phyloP scores from a whole-genome alignment of 2,329 filamentous ascomycete species.

The Piedraia hortae region DNA sequence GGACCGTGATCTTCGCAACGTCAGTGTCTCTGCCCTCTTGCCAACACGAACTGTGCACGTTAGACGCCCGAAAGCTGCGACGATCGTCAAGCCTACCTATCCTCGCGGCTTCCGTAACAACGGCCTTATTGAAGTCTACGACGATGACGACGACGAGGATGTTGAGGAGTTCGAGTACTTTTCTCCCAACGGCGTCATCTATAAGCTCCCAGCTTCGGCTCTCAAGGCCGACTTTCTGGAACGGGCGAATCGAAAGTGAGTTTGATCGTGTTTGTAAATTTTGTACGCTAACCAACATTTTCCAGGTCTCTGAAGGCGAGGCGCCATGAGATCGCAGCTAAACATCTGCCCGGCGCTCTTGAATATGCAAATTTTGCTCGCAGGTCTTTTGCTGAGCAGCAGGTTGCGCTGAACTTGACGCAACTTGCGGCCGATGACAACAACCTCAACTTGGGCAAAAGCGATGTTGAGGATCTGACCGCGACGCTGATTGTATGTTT shows the following conservation, averaged over 20 bases:
- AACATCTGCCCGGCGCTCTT: conserved; percentile 5
- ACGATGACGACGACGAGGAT: conserved; percentile 18
- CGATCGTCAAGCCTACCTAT: conserved; percentile 20
- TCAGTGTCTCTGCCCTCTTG: conserved; percentile 17
- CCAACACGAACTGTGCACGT: conserved; percentile 16
- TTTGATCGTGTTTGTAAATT: no score
- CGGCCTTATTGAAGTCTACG: conserved; percentile 19
- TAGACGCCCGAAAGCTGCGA: conserved; percentile 23
- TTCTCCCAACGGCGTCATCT: conserved; percentile 13
- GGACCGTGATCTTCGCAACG: conserved; percentile 39
- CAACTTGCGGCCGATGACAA: conserved; percentile 21
- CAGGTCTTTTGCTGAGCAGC: conserved; percentile 31
- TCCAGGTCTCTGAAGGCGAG: no score
- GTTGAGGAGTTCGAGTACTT: conserved; percentile 12
- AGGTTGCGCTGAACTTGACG: conserved; percentile 36
- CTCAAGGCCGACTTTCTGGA: conserved; percentile 33
- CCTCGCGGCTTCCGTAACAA: conserved; percentile 32
- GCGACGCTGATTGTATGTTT: conserved; percentile 34
- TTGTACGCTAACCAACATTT: no score
- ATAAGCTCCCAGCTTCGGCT: conserved; percentile 18
- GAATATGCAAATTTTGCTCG: conserved; percentile 15
- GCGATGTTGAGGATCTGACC: conserved; percentile 24
- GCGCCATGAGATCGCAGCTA: no score
- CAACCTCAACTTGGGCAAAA: conserved; percentile 20
- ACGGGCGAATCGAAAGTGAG: conserved; percentile 22